A percentile compares a stretch with the other conserved stretches of the same genome.
Evolutionary conservation across 768 basidiomycete species (phyloP).

Genomic region (Suillus clintonianus): DNA sequence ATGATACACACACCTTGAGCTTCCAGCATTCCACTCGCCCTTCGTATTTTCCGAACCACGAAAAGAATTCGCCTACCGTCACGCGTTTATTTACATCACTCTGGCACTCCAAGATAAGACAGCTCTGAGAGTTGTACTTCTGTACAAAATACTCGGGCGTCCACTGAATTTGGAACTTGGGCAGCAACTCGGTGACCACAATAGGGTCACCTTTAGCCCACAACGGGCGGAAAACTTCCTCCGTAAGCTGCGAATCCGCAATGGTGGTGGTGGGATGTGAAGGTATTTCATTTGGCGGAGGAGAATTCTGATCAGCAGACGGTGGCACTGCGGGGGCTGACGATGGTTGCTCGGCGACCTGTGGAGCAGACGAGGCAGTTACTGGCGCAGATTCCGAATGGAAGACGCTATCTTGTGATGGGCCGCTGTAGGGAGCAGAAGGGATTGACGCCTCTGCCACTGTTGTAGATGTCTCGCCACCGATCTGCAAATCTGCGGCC

Average conservation of each 20-base stretch:
- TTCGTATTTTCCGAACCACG: conserved; percentile 69
- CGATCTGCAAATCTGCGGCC: background rate
- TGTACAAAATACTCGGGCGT: conserved; percentile 79
- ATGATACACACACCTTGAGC: conserved; percentile 58
- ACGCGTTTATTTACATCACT: conserved; percentile 61
- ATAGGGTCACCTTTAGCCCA: conserved; percentile 81
- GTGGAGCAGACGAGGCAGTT: background rate
- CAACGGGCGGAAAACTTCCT: conserved; percentile 60
- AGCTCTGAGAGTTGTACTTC: conserved; percentile 61
- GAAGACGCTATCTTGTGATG: background rate
- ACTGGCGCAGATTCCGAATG: background rate
- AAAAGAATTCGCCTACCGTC: conserved; percentile 80
- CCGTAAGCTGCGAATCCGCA: conserved; percentile 50
- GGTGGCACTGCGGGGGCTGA: conserved; percentile 9
- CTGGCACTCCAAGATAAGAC: conserved; percentile 83
- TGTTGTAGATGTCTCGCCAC: background rate
- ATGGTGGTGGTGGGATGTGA: conserved; percentile 49
- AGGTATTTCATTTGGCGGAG: conserved; percentile 39
- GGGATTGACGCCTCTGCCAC: background rate
- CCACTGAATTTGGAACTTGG: conserved; percentile 73
- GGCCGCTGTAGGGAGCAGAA: background rate
- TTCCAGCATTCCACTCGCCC: conserved; percentile 65
- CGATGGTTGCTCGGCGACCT: background rate
- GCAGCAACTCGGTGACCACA: conserved; percentile 67
- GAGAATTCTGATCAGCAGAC: conserved; percentile 5